Percentiles rank a stretch among this genome's conserved stretches.
Evolutionary conservation across 2,329 filamentous ascomycete species (phyloP).

Genomic region (Tricladium varicosporioides): DNA sequence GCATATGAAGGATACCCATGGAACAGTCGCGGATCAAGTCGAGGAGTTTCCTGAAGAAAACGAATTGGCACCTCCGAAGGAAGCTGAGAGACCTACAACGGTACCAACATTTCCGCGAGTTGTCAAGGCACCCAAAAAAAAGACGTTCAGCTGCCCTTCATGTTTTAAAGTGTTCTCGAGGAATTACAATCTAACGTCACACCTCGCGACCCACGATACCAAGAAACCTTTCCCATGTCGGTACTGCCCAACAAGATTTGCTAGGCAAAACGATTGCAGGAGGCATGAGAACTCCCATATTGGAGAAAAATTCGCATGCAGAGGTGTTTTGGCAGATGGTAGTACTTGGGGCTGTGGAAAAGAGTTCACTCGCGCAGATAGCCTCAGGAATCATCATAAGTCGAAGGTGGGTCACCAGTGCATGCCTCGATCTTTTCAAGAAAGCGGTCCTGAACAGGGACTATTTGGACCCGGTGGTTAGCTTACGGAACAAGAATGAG

Average conservation of each 20-base stretch:
- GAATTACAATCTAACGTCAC: not conserved
- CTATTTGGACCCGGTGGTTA: not conserved
- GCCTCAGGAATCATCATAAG: not conserved
- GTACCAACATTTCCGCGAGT: not conserved
- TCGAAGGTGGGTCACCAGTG: not conserved
- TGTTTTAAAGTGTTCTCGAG: not conserved
- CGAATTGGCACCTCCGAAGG: not conserved
- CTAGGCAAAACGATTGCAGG: not conserved
- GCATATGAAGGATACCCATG: constrained; percentile 9
- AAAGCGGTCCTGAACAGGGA: not conserved
- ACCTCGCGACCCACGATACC: not conserved
- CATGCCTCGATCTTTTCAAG: not conserved
- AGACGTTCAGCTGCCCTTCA: not conserved
- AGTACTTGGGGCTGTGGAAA: not conserved
- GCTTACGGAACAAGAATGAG: not conserved
- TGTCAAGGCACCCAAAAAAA: not conserved
- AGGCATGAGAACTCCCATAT: not conserved
- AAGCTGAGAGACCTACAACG: not conserved
- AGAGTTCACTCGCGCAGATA: not conserved
- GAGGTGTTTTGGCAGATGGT: not conserved
- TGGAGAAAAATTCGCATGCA: not conserved
- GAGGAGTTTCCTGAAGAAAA: constrained; percentile 3
- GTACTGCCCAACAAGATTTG: not conserved
- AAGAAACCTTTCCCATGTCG: not conserved
- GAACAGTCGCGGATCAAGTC: not conserved